Evolutionary conservation across 1,284 basidiomycete species (phyloP).

Genomic region (Phaffia rhodozyma): DNA sequence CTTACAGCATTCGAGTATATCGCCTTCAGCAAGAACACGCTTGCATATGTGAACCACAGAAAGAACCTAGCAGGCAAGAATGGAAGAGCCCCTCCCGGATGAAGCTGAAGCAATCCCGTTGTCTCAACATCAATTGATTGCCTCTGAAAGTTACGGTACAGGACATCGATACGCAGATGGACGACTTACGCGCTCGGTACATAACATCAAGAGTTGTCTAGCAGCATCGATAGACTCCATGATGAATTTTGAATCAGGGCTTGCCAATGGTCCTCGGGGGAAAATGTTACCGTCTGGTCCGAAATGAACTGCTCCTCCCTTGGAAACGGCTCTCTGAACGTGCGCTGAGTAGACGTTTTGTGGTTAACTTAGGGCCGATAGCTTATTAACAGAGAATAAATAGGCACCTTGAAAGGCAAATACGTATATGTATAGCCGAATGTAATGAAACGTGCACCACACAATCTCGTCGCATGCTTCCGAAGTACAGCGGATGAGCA

Average conservation of each 20-base stretch:
- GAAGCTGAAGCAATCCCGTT: constrained; percentile 20
- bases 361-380: background rate
- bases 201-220: constrained; percentile 31
- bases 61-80: constrained; percentile 33
- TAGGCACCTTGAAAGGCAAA: constrained; percentile 33
- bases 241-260: constrained; percentile 17
- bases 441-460: constrained; percentile 20
- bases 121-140: background rate
- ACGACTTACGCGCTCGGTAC: constrained; percentile 25
- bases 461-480: constrained; percentile 22
- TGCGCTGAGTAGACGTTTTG: constrained; percentile 25
- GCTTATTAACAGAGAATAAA: background rate
- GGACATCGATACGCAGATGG: background rate
- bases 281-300: constrained; percentile 8
- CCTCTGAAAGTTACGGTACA: too few relatives aligned
- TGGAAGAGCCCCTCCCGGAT: constrained; percentile 32
- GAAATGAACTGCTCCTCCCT: background rate
- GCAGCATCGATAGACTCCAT: constrained; percentile 27
- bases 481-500: background rate
- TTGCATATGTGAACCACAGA: constrained; percentile 30
- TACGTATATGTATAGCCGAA: constrained; percentile 30
- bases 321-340: constrained; percentile 29
- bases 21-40: constrained; percentile 21
- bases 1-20: constrained; percentile 37
- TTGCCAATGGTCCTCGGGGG: constrained; percentile 7